A percentile compares a stretch with the other conserved stretches of the same genome.
phyloP scores from a whole-genome alignment of 2,329 filamentous ascomycete species.

The Rhynchosporium secalis region DNA sequence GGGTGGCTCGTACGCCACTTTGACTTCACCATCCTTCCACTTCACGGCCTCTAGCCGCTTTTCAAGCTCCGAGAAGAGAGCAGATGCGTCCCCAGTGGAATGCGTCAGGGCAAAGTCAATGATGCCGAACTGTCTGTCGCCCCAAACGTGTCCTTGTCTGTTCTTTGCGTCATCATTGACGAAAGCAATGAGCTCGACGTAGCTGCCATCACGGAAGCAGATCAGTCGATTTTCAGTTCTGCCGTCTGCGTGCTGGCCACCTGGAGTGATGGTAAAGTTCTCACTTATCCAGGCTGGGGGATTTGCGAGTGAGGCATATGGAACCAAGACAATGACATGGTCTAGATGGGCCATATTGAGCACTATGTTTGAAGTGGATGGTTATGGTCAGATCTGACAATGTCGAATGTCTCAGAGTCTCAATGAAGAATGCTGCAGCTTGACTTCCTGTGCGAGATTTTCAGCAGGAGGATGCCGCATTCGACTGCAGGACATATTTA shows the following conservation, averaged over 20 bases:
- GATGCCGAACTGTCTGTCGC: constrained; percentile 49
- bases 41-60: constrained; percentile 19
- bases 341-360: constrained; percentile 46
- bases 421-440: not conserved
- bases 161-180: constrained; percentile 41
- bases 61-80: constrained; percentile 37
- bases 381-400: too few relatives aligned
- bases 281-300: constrained; percentile 53
- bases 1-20: constrained; percentile 50
- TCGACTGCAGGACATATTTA: not conserved
- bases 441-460: not conserved
- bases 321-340: constrained; percentile 64
- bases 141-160: constrained; percentile 59
- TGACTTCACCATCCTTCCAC: constrained; percentile 34
- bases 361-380: not conserved
- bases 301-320: constrained; percentile 48
- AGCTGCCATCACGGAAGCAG: constrained; percentile 62
- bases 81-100: constrained; percentile 39
- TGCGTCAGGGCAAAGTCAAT: constrained; percentile 63
- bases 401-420: too few relatives aligned
- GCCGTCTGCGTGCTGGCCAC: constrained; percentile 61
- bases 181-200: constrained; percentile 53
- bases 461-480: not conserved
- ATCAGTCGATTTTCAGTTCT: constrained; percentile 63
- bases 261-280: constrained; percentile 58